A percentile compares a stretch with the other conserved stretches of the same genome.
Conservation (phyloP, 2,329 filamentous ascomycete species). For the Claviceps sp. region DNA sequence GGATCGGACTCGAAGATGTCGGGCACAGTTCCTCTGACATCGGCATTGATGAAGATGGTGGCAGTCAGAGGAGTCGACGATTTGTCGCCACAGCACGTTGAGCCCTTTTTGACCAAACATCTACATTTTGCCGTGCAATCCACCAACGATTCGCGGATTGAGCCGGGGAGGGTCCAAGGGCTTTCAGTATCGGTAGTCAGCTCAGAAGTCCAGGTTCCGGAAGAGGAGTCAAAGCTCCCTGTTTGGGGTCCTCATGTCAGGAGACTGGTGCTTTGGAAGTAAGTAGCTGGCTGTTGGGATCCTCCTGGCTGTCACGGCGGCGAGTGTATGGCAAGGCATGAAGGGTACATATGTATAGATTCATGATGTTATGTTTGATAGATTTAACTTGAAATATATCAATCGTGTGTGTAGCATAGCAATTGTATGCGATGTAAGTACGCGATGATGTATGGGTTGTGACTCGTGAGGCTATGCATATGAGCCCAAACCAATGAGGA, state of each 20-base stretch:
- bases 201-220: conserved; percentile 14
- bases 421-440: no score
- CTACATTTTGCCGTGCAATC: conserved; percentile 22
- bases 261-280: conserved; percentile 15
- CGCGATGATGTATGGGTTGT: no score
- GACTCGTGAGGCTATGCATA: no score
- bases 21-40: conserved; percentile 39
- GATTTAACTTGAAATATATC: background rate
- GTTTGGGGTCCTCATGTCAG: conserved; percentile 13
- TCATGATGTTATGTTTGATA: background rate
- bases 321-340: no score
- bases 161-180: conserved; percentile 15
- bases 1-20: conserved; percentile 25
- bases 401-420: no score
- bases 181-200: conserved; percentile 19
- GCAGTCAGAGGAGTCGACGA: conserved; percentile 21
- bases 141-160: conserved; percentile 14
- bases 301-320: background rate
- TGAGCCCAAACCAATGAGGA: no score
- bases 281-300: background rate
- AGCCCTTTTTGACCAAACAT: conserved; percentile 26
- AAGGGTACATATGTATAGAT: background rate
- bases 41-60: conserved; percentile 31
- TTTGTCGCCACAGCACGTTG: conserved; percentile 23
- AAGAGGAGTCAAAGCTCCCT: conserved; percentile 15